Conservation (phyloP, 192 early-diverging fungal species). For the Haplosporangium gracile region DNA sequence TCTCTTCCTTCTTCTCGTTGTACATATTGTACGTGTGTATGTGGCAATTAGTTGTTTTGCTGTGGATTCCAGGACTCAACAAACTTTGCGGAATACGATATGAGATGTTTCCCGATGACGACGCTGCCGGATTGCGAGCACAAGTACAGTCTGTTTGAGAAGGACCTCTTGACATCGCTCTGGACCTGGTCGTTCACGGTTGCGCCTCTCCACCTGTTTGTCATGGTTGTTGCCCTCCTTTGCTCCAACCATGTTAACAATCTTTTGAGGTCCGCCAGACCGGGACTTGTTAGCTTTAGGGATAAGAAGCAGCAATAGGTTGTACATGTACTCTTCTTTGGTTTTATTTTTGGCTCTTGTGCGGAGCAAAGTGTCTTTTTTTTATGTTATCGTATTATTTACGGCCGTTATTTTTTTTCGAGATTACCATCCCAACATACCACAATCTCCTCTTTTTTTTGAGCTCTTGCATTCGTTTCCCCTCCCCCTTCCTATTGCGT, state of each 20-base stretch:
- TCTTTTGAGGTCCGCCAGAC: slow-evolving; percentile 38
- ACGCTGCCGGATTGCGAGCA: slow-evolving; percentile 55
- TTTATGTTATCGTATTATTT: background rate
- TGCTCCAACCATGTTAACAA: slow-evolving; percentile 58
- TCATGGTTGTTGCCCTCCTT: slow-evolving; percentile 50
- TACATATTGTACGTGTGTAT: background rate
- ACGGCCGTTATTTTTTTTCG: background rate
- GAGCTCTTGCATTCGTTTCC: background rate
- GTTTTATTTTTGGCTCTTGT: background rate
- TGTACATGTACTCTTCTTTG: background rate
- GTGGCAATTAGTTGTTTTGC: slow-evolving; percentile 51
- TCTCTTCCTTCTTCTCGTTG: background rate
- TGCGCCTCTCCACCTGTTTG: slow-evolving; percentile 46
- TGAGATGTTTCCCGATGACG: slow-evolving; percentile 55
- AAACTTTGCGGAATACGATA: slow-evolving; percentile 50
- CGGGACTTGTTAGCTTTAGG: slow-evolving; percentile 50
- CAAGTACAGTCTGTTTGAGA: slow-evolving; percentile 48
- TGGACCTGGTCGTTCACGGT: slow-evolving; percentile 46
- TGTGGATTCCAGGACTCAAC: slow-evolving; percentile 54
- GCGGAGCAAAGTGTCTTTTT: background rate
- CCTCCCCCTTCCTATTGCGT: background rate
- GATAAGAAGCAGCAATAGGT: slow-evolving; percentile 33
- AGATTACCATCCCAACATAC: background rate
- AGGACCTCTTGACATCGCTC: slow-evolving; percentile 22
- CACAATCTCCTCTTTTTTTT: background rate